Percentiles rank a stretch among this genome's conserved stretches.
Evolutionary conservation across 148 eudicot species (phyloP).

Genomic region (Arctostaphylos glauca): DNA sequence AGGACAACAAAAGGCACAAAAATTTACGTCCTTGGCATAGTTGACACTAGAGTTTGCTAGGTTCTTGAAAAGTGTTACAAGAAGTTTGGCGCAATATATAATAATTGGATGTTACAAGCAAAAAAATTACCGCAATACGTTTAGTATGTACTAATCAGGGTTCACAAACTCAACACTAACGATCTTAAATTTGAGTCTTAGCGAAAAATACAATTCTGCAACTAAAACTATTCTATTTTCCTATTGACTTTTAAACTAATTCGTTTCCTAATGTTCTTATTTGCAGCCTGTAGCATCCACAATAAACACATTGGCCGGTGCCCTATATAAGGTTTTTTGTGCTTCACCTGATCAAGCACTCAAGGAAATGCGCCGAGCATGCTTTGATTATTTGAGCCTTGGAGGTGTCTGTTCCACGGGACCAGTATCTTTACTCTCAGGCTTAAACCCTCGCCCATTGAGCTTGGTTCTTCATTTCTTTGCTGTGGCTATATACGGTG

Average conservation of each 20-base stretch:
- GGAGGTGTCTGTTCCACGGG: slow-evolving; percentile 75
- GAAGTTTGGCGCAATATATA: neutral
- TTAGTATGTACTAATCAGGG: neutral
- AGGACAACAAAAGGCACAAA: neutral
- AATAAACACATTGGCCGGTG: slow-evolving; percentile 85
- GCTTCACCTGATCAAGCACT: slow-evolving; percentile 78
- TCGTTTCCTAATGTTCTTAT: neutral
- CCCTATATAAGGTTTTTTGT: slow-evolving; percentile 69
- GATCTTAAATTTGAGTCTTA: neutral
- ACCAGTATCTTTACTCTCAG: slow-evolving; percentile 75
- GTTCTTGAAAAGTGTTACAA: too few relatives aligned
- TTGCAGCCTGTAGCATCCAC: slow-evolving; percentile 91
- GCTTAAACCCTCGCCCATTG: slow-evolving; percentile 79
- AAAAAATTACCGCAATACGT: neutral
- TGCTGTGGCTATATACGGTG: slow-evolving; percentile 83
- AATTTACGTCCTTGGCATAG: neutral
- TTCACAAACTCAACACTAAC: neutral
- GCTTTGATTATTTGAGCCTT: slow-evolving; percentile 85
- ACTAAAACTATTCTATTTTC: neutral
- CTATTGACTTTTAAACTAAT: neutral
- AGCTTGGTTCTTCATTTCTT: slow-evolving; percentile 87
- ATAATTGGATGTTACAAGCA: neutral
- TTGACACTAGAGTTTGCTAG: neutral
- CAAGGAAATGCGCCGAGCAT: slow-evolving; percentile 81
- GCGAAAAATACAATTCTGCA: neutral